Percentiles rank a stretch among this genome's conserved stretches.
Evolutionary conservation across 768 basidiomycete genomes (phyloP).

Genomic region (Pulveroboletus sp.): DNA sequence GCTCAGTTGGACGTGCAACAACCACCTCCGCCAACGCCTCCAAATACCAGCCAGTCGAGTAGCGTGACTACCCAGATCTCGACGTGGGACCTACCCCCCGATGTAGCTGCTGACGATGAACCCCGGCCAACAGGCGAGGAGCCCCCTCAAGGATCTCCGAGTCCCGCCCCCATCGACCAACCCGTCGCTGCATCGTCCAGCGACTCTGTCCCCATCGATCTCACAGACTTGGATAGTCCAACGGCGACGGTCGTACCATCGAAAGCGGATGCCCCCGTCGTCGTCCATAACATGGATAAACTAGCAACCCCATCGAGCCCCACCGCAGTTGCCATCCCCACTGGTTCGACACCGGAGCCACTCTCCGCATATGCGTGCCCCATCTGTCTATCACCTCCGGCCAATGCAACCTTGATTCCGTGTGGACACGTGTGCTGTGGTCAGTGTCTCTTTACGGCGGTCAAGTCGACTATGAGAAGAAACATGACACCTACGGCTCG

Average conservation of each 20-base stretch:
- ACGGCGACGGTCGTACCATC: not conserved
- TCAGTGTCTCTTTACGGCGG: slow-evolving; percentile 66
- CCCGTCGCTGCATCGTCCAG: not conserved
- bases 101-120: not conserved
- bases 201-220: not conserved
- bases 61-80: slow-evolving; percentile 10
- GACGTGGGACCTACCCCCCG: slow-evolving; percentile 20
- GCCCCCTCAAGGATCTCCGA: not conserved
- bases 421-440: slow-evolving; percentile 82
- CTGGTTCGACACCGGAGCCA: slow-evolving; percentile 17
- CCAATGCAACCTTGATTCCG: slow-evolving; percentile 70
- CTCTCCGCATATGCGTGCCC: slow-evolving; percentile 71
- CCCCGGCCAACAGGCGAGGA: not conserved
- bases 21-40: not conserved
- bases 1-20: not conserved
- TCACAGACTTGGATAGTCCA: slow-evolving; percentile 2
- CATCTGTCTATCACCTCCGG: slow-evolving; percentile 73
- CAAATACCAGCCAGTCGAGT: not conserved
- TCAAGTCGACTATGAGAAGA: slow-evolving; percentile 57
- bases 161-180: not conserved
- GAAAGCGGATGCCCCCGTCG: not conserved
- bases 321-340: not conserved
- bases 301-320: not conserved
- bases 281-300: not conserved
- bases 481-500: slow-evolving; percentile 37